Evolutionary conservation across 2,329 filamentous ascomycete species (phyloP).

Genomic region (Hypoxylon sp.): DNA sequence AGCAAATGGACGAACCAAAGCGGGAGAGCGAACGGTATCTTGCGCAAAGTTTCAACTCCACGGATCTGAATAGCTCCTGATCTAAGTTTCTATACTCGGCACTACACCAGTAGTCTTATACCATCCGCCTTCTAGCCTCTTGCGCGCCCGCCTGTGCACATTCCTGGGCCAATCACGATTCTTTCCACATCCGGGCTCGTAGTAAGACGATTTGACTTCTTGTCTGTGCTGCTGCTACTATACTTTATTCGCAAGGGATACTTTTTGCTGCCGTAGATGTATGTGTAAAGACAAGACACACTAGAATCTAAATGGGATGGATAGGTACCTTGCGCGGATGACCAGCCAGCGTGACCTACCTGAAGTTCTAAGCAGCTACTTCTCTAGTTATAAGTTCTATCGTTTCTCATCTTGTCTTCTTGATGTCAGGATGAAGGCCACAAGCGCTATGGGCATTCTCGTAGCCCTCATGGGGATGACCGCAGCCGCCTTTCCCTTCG

Average conservation of each 20-base stretch:
- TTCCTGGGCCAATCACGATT: not conserved
- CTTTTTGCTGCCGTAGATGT: no score
- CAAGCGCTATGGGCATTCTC: not conserved
- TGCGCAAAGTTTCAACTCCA: not conserved
- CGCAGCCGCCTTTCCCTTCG: not conserved
- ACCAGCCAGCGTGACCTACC: no score
- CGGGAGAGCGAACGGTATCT: not conserved
- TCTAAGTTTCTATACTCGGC: slow-evolving; percentile 1
- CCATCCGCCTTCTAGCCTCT: not conserved
- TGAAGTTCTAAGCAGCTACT: not conserved
- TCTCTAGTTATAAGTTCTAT: not conserved
- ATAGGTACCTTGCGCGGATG: not conserved
- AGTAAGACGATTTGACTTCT: not conserved
- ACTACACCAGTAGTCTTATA: not conserved
- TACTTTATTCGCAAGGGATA: not conserved
- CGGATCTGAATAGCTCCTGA: not conserved
- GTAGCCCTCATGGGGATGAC: slow-evolving; percentile 16
- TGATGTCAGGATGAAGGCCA: slow-evolving; percentile 27
- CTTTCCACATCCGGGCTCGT: not conserved
- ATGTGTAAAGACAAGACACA: not conserved
- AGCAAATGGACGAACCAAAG: not conserved
- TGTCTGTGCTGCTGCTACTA: slow-evolving; percentile 9
- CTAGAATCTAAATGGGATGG: not conserved
- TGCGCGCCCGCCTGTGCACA: not conserved
- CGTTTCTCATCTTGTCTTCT: not conserved